phyloP scores from a whole-genome alignment of 768 basidiomycete species.

The Trametes sanguinea region DNA sequence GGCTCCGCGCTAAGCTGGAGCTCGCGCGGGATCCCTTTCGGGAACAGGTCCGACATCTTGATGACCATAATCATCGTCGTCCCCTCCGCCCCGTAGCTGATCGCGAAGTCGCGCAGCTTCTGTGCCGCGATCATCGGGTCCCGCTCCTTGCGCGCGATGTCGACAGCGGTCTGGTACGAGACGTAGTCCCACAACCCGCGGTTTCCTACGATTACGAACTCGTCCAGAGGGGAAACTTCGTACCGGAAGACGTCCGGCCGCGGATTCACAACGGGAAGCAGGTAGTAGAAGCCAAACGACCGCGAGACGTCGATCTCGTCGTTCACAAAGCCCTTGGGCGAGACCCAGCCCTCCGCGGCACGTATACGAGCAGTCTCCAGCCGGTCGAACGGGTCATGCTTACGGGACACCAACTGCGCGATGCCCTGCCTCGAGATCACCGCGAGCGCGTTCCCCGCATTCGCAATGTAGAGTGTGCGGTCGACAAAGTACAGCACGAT shows the following conservation, averaged over 20 bases:
- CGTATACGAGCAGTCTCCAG: slow-evolving; percentile 86
- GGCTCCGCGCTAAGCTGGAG: slow-evolving; percentile 50
- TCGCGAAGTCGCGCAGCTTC: slow-evolving; percentile 94
- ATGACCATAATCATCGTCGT: slow-evolving; percentile 99
- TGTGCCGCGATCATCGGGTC: slow-evolving; percentile 92
- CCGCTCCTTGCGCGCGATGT: slow-evolving; percentile 81
- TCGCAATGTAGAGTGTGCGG: slow-evolving; percentile 84
- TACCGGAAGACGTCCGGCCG: slow-evolving; percentile 75
- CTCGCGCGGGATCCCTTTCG: slow-evolving; percentile 39
- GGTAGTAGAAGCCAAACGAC: slow-evolving; percentile 90
- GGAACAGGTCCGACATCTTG: slow-evolving; percentile 76
- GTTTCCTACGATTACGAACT: slow-evolving; percentile 96
- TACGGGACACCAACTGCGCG: slow-evolving; percentile 70
- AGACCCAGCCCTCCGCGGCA: slow-evolving; percentile 91
- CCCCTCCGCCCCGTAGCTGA: slow-evolving; percentile 93
- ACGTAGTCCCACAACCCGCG: slow-evolving; percentile 92
- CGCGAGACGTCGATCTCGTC: slow-evolving; percentile 91
- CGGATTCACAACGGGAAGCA: slow-evolving; percentile 88
- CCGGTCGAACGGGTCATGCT: slow-evolving; percentile 90
- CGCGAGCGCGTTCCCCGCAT: slow-evolving; percentile 85
- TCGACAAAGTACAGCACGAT: slow-evolving; percentile 83
- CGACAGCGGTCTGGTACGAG: slow-evolving; percentile 93
- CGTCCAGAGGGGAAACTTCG: slow-evolving; percentile 79
- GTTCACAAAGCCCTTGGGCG: slow-evolving; percentile 86
- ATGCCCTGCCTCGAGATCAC: slow-evolving; percentile 80